Conservation (phyloP, 148 eudicot genomes). For the Camellia japonica region DNA sequence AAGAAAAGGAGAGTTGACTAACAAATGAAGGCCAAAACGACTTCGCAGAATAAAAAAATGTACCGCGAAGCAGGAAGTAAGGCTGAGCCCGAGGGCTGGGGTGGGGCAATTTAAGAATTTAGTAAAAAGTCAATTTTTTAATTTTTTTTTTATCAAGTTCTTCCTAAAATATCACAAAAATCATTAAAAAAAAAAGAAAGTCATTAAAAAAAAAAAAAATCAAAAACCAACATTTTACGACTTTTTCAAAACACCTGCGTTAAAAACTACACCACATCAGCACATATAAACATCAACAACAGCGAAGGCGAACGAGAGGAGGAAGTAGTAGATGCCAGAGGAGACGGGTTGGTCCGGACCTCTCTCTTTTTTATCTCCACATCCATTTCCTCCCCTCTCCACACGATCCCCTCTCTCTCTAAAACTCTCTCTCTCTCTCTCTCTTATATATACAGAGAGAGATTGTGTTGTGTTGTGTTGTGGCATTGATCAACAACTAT, state of each 20-base stretch:
- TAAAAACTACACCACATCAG: no score
- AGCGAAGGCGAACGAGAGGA: not conserved
- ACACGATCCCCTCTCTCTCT: slow-evolving; percentile 32
- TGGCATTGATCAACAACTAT: slow-evolving; percentile 30
- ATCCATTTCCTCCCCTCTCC: slow-evolving; percentile 37
- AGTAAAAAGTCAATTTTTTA: no score
- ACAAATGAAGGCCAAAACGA: no score
- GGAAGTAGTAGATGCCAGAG: not conserved
- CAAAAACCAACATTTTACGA: no score
- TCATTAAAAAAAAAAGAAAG: no score
- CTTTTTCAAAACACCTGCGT: no score
- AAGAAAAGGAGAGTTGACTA: no score
- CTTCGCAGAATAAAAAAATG: not conserved
- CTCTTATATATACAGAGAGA: slow-evolving; percentile 9
- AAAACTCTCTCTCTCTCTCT: not conserved
- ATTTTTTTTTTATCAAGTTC: no score
- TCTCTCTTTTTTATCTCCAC: slow-evolving; percentile 26
- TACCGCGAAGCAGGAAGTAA: not conserved
- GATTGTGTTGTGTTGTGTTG: not conserved
- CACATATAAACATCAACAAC: not conserved
- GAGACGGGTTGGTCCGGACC: slow-evolving; percentile 33
- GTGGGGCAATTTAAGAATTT: no score
- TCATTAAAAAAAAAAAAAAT: no score
- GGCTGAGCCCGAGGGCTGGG: no score
- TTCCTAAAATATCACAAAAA: no score